Evolutionary conservation across 257 asterid genomes (phyloP).

Genomic region (Gynochthodes officinalis): DNA sequence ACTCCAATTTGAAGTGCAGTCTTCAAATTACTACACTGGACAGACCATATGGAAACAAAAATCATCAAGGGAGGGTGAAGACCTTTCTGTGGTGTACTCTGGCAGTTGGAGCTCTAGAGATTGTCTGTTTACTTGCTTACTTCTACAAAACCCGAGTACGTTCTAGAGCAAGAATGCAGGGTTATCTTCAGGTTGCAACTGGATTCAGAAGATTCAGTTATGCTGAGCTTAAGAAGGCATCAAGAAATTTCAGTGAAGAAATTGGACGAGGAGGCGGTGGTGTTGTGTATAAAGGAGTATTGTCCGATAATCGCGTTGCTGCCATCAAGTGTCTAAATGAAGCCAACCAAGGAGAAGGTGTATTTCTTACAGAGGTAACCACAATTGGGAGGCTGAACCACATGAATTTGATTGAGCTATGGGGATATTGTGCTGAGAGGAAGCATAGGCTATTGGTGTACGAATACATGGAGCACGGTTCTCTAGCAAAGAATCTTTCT

Average conservation of each 20-base stretch:
- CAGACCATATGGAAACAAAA: background rate
- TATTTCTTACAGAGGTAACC: constrained; percentile 27
- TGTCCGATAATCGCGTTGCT: constrained; percentile 30
- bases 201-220: constrained; percentile 39
- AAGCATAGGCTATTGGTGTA: constrained; percentile 35
- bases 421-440: constrained; percentile 38
- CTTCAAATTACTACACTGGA: background rate
- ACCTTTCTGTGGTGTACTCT: constrained; percentile 7
- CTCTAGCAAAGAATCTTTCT: constrained; percentile 23
- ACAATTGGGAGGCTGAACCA: constrained; percentile 33
- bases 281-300: constrained; percentile 30
- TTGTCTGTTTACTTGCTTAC: constrained; percentile 25
- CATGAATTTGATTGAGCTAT: constrained; percentile 30
- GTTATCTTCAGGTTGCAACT: constrained; percentile 25
- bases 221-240: constrained; percentile 36
- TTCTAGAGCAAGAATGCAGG: background rate
- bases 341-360: constrained; percentile 34
- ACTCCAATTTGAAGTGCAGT: constrained; percentile 6
- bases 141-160: constrained; percentile 11
- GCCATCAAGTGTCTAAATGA: constrained; percentile 30
- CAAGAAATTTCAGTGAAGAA: constrained; percentile 32
- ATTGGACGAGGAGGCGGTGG: constrained; percentile 42
- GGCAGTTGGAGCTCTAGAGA: constrained; percentile 18
- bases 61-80: background rate
- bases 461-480: constrained; percentile 39